Percentiles rank a stretch among this genome's conserved stretches.
These are phyloP conservation scores for Epicoccum nigrum DNA, from an alignment of 2,329 filamentous ascomycete species.

Conservation along the genomic window DNA sequence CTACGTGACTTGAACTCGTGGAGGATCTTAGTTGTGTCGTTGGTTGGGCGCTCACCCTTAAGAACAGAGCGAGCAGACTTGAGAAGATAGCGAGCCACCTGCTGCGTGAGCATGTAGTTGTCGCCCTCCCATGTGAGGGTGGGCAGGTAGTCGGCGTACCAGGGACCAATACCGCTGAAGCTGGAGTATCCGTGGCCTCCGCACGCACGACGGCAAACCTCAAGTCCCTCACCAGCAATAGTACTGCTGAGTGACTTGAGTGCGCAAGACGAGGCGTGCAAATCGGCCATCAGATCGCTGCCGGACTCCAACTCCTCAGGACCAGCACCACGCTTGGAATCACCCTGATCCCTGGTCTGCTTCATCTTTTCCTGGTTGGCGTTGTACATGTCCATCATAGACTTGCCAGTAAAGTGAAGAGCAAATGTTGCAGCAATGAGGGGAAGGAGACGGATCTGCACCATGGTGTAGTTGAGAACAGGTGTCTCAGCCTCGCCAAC, in stretches of 20 bases:
- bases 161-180: slow-evolving; percentile 76
- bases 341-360: slow-evolving; percentile 37
- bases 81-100: slow-evolving; percentile 76
- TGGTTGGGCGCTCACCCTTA: slow-evolving; percentile 66
- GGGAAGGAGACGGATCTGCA: slow-evolving; percentile 74
- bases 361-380: slow-evolving; percentile 74
- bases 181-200: slow-evolving; percentile 78
- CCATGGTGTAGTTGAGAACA: slow-evolving; percentile 82
- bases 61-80: slow-evolving; percentile 76
- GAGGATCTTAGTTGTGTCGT: slow-evolving; percentile 73
- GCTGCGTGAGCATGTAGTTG: slow-evolving; percentile 83
- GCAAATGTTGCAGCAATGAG: slow-evolving; percentile 76
- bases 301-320: slow-evolving; percentile 71
- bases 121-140: slow-evolving; percentile 77
- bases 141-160: slow-evolving; percentile 78
- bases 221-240: slow-evolving; percentile 74
- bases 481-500: slow-evolving; percentile 70
- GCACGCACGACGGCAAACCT: slow-evolving; percentile 75
- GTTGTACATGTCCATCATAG: slow-evolving; percentile 76
- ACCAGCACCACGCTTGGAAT: slow-evolving; percentile 60
- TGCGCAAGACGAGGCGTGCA: slow-evolving; percentile 78
- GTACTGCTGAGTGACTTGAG: slow-evolving; percentile 76
- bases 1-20: slow-evolving; percentile 67
- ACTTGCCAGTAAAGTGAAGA: slow-evolving; percentile 78
- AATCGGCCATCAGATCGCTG: slow-evolving; percentile 71